Conservation (phyloP, 176 grass and related monocot genomes). For the Aegilops bicornis region DNA sequence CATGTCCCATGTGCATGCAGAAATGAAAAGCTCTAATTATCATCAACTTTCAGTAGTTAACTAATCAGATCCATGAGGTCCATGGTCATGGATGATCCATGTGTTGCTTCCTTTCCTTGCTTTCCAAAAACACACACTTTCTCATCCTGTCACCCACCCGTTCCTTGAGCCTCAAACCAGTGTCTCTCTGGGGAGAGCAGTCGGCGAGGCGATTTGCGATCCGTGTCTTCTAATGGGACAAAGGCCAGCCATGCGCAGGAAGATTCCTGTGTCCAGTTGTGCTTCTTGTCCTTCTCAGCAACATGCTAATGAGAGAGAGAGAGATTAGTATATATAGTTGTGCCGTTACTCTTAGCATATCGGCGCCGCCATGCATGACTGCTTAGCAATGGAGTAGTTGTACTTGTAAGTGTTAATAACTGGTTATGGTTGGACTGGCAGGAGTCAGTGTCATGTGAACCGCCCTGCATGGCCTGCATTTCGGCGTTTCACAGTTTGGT, state of each 20-base stretch:
- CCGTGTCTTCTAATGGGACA: slow-evolving; percentile 13
- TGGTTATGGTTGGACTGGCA: neutral
- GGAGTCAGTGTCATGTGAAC: slow-evolving; percentile 17
- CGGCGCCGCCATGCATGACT: too few relatives aligned
- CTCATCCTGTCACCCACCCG: neutral
- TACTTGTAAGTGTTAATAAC: neutral
- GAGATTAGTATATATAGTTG: too few relatives aligned
- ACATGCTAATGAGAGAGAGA: neutral
- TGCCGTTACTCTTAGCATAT: too few relatives aligned
- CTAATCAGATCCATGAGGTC: too few relatives aligned
- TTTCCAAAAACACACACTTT: neutral
- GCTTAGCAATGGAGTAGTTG: too few relatives aligned
- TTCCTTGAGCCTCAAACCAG: neutral
- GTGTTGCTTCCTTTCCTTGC: neutral
- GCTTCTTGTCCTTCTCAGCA: neutral
- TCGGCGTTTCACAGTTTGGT: neutral
- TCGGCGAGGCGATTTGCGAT: neutral
- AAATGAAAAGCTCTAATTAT: too few relatives aligned
- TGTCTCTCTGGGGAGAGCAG: neutral
- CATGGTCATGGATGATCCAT: neutral
- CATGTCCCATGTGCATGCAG: too few relatives aligned
- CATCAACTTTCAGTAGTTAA: too few relatives aligned
- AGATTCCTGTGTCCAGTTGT: neutral
- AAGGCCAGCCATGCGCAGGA: neutral
- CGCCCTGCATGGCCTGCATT: neutral